A percentile compares a stretch with the other conserved stretches of the same genome.
phyloP scores from a whole-genome alignment of 306 rosid species.

The Vachellia collinsii region DNA sequence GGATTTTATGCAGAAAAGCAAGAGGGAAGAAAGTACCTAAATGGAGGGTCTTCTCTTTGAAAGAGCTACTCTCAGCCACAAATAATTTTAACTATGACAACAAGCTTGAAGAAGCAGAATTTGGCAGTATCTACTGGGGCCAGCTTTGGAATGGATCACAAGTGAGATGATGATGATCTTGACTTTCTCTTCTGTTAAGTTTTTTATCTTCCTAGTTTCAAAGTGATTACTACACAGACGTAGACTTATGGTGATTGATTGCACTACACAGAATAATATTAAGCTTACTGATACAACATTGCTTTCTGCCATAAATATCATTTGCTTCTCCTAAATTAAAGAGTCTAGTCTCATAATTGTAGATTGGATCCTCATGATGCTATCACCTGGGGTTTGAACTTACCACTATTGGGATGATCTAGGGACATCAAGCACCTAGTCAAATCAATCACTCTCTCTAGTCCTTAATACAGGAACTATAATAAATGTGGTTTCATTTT shows the following conservation, averaged over 20 bases:
- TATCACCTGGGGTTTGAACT: not conserved
- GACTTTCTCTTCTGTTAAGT: not conserved
- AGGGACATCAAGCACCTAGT: no score
- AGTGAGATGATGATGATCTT: conserved; percentile 42
- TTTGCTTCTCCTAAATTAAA: not conserved
- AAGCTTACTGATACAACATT: no score
- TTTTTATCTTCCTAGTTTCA: conserved; percentile 2
- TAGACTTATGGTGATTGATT: conserved; percentile 15
- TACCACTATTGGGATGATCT: not conserved
- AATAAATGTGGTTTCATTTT: no score
- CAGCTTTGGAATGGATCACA: conserved; percentile 99
- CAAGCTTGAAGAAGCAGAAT: conserved; percentile 97
- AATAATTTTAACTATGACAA: conserved; percentile 94
- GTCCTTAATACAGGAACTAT: no score
- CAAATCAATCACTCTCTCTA: no score
- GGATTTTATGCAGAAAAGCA: conserved; percentile 56
- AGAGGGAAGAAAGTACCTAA: conserved; percentile 80
- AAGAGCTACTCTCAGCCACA: conserved; percentile 90
- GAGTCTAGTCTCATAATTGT: not conserved
- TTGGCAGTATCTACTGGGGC: conserved; percentile 98
- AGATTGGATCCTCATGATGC: not conserved
- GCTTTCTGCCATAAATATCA: not conserved
- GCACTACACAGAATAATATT: not conserved
- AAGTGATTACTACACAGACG: not conserved
- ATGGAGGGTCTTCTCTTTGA: conserved; percentile 89